Evolutionary conservation across 176 grass and related monocot genomes (phyloP).

Genomic region (Triticum monococcum): DNA sequence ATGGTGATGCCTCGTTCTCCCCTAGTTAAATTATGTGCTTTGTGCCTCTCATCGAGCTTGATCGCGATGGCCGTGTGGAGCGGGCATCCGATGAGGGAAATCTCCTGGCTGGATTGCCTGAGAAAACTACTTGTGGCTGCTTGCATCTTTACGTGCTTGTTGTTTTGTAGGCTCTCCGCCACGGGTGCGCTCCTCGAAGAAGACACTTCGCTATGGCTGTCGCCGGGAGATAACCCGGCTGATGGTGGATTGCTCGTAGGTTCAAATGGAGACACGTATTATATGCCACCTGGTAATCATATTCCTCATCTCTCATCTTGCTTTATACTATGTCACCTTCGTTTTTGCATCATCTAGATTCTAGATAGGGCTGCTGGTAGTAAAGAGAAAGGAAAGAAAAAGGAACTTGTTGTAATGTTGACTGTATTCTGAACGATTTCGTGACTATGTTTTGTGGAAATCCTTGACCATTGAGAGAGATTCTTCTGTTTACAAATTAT

Average conservation of each 20-base stretch:
- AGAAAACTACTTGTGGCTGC: not conserved
- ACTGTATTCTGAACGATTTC: not conserved
- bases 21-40: not conserved
- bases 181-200: not conserved
- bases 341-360: not conserved
- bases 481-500: not conserved
- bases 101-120: not conserved
- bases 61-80: not conserved
- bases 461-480: not conserved
- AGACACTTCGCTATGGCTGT: not conserved
- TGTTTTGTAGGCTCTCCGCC: not conserved
- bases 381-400: too few species aligned
- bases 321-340: not conserved
- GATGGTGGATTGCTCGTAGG: not conserved
- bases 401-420: not conserved
- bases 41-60: not conserved
- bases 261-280: not conserved
- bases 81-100: not conserved
- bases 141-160: not conserved
- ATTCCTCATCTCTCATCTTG: not conserved
- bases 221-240: not conserved
- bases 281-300: not conserved
- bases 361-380: not conserved
- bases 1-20: not conserved
- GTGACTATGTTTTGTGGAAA: not conserved